Conservation (phyloP, 345 rosid genomes). For the Eucalyptus tenuipes region DNA sequence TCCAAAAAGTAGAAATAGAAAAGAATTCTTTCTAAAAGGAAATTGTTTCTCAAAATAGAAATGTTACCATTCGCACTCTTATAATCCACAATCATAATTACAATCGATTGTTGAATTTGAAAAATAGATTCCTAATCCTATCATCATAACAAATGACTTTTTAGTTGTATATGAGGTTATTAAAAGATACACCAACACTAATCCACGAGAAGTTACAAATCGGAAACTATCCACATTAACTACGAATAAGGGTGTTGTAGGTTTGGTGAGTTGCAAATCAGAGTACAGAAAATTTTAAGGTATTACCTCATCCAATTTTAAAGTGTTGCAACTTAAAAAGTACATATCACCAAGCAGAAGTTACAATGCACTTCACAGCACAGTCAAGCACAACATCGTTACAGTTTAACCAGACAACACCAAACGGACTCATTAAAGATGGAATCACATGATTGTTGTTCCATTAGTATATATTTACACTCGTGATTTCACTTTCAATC, state of each 20-base stretch:
- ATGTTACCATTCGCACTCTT: too few relatives aligned
- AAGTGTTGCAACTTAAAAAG: background rate
- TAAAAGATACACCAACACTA: too few relatives aligned
- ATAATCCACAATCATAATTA: too few relatives aligned
- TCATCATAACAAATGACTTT: too few relatives aligned
- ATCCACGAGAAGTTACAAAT: too few relatives aligned
- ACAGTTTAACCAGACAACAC: rapidly evolving
- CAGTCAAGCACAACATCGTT: background rate
- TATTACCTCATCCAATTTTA: background rate
- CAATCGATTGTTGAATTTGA: too few relatives aligned
- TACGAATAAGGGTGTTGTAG: background rate
- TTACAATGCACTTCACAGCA: background rate
- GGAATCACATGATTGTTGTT: background rate
- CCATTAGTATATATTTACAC: background rate
- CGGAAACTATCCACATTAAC: background rate
- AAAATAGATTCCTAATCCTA: too few relatives aligned
- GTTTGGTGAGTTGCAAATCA: background rate
- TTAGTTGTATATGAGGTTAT: too few relatives aligned
- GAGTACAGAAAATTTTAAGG: background rate
- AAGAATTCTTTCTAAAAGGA: too few relatives aligned
- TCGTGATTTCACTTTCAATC: background rate
- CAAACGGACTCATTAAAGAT: background rate
- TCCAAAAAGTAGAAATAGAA: too few relatives aligned
- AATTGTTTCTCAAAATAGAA: too few relatives aligned
- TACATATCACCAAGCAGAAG: background rate